Conservation (phyloP, 495 filamentous ascomycete genomes). For the Astrothelium macrocarpum region DNA sequence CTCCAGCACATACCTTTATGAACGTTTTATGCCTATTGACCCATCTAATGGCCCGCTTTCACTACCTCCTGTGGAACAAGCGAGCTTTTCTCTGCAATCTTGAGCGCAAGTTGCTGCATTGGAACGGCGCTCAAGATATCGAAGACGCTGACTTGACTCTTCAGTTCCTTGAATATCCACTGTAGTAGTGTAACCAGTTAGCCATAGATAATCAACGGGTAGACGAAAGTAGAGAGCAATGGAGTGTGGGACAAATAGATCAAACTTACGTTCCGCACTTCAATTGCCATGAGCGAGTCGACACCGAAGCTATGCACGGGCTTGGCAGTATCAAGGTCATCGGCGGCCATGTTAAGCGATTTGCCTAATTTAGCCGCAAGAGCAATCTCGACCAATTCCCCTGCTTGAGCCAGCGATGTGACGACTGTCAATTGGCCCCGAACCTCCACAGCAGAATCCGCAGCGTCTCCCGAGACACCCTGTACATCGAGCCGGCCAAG, state of each 20-base stretch:
- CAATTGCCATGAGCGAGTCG: slow-evolving; percentile 2
- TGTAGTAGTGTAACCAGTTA: neutral
- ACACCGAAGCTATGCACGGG: neutral
- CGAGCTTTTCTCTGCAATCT: slow-evolving; percentile 18
- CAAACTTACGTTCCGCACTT: neutral
- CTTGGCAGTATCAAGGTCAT: slow-evolving; percentile 3
- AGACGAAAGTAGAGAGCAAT: neutral
- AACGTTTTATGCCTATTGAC: neutral
- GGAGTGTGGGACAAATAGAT: neutral
- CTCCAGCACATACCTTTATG: neutral
- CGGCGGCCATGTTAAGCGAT: slow-evolving; percentile 3
- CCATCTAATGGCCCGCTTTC: neutral
- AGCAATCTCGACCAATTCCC: neutral
- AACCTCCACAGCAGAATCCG: slow-evolving; percentile 7
- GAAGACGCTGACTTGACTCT: slow-evolving; percentile 4
- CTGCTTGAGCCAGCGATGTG: slow-evolving; percentile 14
- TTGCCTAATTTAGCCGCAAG: slow-evolving; percentile 5
- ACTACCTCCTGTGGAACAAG: slow-evolving; percentile 13
- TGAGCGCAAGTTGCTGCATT: slow-evolving; percentile 15
- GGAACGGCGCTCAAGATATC: slow-evolving; percentile 10
- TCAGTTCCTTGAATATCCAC: slow-evolving; percentile 5
- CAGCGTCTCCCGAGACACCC: slow-evolving; percentile 8
- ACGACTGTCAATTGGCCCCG: slow-evolving; percentile 8
- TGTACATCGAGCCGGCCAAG: slow-evolving; percentile 13
- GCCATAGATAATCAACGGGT: neutral